These are phyloP conservation scores for Penicillium daleae DNA, from an alignment of 495 filamentous ascomycete species.

Conservation along the genomic window DNA sequence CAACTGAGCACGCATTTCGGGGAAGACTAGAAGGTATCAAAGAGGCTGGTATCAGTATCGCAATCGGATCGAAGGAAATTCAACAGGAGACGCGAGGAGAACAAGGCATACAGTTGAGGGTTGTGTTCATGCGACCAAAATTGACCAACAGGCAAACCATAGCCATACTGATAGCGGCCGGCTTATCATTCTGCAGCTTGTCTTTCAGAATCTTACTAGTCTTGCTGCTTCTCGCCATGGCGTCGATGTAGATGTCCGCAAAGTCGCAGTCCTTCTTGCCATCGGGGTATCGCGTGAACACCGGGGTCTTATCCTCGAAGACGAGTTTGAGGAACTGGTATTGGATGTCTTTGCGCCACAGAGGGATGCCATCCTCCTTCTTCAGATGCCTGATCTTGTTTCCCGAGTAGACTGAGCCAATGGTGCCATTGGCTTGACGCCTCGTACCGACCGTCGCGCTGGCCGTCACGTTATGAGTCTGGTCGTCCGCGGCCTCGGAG, in stretches of 20 bases:
- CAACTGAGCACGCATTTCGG: conserved; percentile 97
- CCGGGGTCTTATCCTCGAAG: conserved; percentile 82
- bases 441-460: conserved; percentile 61
- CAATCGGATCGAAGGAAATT: conserved; percentile 7
- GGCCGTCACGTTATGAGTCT: conserved; percentile 54
- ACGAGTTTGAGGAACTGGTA: conserved; percentile 91
- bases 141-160: conserved; percentile 99
- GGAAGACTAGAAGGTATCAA: conserved; percentile 73
- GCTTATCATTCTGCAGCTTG: conserved; percentile 90
- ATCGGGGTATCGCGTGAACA: conserved; percentile 85
- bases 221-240: conserved; percentile 98
- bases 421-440: conserved; percentile 67
- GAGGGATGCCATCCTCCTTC: conserved; percentile 94
- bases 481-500: conserved; percentile 48
- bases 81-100: not conserved
- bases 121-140: conserved; percentile 98
- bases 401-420: conserved; percentile 76
- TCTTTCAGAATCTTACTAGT: conserved; percentile 98
- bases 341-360: conserved; percentile 98
- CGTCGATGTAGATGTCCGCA: conserved; percentile 95
- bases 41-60: conserved; percentile 30
- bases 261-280: conserved; percentile 77
- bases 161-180: conserved; percentile 94
- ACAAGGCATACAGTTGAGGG: conserved; percentile 81
- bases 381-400: conserved; percentile 95